Evolutionary conservation across 208 protist species (phyloP).

Genomic region (Strigomonas oncopelti): DNA sequence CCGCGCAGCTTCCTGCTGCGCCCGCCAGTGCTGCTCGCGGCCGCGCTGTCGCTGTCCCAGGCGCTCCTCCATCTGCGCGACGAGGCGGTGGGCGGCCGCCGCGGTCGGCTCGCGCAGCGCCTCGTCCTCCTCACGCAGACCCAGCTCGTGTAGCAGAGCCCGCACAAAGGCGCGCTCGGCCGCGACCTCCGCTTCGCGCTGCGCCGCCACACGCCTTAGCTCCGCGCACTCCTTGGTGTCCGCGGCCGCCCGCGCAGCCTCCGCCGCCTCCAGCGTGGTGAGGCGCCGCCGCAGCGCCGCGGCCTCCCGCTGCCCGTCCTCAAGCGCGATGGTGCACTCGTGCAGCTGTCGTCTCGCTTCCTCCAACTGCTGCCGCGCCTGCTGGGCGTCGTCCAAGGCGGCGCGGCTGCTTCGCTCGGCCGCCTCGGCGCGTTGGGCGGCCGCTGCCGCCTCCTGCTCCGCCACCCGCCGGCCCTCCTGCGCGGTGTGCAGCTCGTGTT

Average conservation of each 20-base stretch:
- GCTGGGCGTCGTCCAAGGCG: neutral
- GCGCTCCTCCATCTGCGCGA: conserved; percentile 3
- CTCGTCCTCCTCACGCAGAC: neutral
- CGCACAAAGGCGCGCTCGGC: no score
- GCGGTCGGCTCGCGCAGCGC: neutral
- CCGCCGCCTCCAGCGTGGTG: neutral
- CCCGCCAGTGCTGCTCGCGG: neutral
- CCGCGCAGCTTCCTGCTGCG: neutral
- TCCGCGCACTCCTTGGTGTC: neutral
- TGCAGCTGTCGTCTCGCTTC: neutral
- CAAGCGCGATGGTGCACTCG: neutral
- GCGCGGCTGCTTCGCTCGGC: neutral
- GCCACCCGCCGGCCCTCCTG: neutral
- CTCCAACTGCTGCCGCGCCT: neutral
- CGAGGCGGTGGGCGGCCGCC: neutral
- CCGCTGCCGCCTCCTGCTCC: neutral
- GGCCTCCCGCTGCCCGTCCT: neutral
- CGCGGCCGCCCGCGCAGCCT: neutral
- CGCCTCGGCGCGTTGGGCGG: neutral
- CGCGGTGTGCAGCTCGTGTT: neutral
- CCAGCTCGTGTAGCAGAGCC: neutral
- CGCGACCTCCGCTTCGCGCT: no score
- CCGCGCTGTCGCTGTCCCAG: neutral
- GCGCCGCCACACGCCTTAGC: neutral
- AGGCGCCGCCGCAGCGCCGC: neutral